phyloP scores from a whole-genome alignment of 1,139 yeast genomes.

The Casaregolazyma suthepensis region DNA sequence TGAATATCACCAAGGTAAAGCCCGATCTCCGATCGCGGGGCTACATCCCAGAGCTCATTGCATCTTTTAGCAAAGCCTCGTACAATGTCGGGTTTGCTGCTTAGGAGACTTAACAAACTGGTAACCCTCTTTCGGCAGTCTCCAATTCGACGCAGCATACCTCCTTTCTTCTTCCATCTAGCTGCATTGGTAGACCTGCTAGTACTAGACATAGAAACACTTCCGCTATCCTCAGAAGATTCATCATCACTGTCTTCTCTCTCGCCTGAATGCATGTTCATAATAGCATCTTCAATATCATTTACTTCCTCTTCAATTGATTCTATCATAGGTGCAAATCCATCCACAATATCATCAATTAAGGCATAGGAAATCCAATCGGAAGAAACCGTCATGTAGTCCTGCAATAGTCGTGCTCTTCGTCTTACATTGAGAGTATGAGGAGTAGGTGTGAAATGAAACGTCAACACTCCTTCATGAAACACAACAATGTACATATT shows the following conservation, averaged over 20 bases:
- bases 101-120: constrained; percentile 77
- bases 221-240: constrained; percentile 20
- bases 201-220: constrained; percentile 23
- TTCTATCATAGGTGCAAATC: constrained; percentile 93
- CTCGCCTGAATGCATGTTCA: constrained; percentile 74
- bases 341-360: constrained; percentile 95
- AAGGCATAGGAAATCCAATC: constrained; percentile 98
- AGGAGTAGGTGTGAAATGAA: constrained; percentile 92
- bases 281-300: constrained; percentile 82
- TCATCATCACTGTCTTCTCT: constrained; percentile 38
- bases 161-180: constrained; percentile 89
- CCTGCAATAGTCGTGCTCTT: constrained; percentile 79
- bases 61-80: constrained; percentile 90
- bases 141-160: constrained; percentile 90
- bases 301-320: constrained; percentile 88
- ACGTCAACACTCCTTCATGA: constrained; percentile 83
- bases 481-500: constrained; percentile 92
- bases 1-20: constrained; percentile 92
- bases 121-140: constrained; percentile 92
- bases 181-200: constrained; percentile 41
- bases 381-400: constrained; percentile 81
- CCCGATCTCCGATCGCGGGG: constrained; percentile 73
- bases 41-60: constrained; percentile 73
- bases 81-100: constrained; percentile 93
- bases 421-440: constrained; percentile 94